Base-by-base conservation (phyloP, 768 basidiomycete genomes). In the Megacollybia marginata region DNA sequence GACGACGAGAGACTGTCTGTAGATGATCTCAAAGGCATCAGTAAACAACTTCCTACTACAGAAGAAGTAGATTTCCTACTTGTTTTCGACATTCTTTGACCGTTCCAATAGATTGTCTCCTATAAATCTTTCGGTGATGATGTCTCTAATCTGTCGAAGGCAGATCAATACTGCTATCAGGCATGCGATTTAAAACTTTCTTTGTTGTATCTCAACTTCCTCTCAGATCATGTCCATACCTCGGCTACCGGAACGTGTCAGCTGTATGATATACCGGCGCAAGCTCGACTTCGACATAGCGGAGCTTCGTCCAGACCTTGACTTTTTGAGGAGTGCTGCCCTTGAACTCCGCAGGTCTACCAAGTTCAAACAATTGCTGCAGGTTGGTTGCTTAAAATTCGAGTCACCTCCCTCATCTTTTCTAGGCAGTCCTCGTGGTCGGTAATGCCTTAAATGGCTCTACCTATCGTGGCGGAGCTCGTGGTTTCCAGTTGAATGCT, bases 401-500 rank as follows among this genome's bases (percentile, higher is more conserved):
- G 16, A 36, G 36, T 28, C 23, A 28, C 23, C 23, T 28, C 6
- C 23, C 23, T 28, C 23, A 28, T 28, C 23, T 28, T 33, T 45
- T 20, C 2, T 53, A 92, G 85, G 77, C 78, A 47, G 78, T 95
- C 0, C 71, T 96, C 2, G 66, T 73, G 1, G 70, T 95, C 15
- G 93, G 93, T 0, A 97, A 96, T 58, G 76, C 76, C 0, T 64
- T 97, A 54, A 96, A 97, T 62, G 77, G 75, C 1, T 83, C 87
- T 2, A 85, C 79, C 0, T 92, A 90, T 65, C 80, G 92, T 35
- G 93, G 93, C 15, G 77, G 80, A 33, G 93, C 93, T 12, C 70
- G 69, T 4, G 94, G 93, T 1, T 95, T 97, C 67, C 86, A 84
- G 56, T 69, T 97, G 20, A 86, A 89, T 48, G 80, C 86, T 0